Base-by-base conservation (phyloP, 116 monocot species). In the Cymodocea nodosa region DNA sequence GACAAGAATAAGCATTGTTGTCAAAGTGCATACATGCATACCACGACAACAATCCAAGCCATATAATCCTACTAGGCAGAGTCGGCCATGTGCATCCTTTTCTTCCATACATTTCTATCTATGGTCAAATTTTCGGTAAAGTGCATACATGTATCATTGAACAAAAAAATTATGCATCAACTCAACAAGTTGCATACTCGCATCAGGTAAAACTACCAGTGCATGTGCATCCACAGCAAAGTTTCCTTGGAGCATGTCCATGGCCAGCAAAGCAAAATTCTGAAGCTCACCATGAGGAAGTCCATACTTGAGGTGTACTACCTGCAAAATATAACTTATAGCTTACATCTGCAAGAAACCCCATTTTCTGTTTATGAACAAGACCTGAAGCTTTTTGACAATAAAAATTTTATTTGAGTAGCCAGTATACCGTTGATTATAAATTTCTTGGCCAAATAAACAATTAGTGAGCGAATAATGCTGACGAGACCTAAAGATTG, bases 231-330 rank as follows among this genome's bases (percentile, higher is more conserved):
- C 82, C 4, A 52, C 51, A 58, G 68, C 74, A 65, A 64, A 52
- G 76, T 81, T 80, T 39, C 75, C 89, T 30, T 87, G 66, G 78
- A 99, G 89, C 84, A 99, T 84, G 34, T 87, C 84, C 71, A 92
- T 73, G 18, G 73, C 86, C 66, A 78, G 75, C 62, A 83, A 60
- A 0, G 89, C 86, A 66, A 77, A 81, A 49, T 81, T 81, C 72
- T 89, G 86, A 68, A 99, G 83, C 44, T 99, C 98, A 51, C 69
- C 72, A 18, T 89, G 80, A 63, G 84, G 77, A 48, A 79, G 54
- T 50, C 66, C 64, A 79, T 99, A 92, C 65, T 92, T 89, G 37
- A 86, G 66, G 40, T 75, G 82, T 61, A 82, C 69, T 44, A 75
- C 82, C 92, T 99, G 86, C 60, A 71, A 60, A 22, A 69, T 5